A percentile compares a stretch with the other conserved stretches of the same genome.
phyloP scores from a whole-genome alignment of 1,284 basidiomycete species.

The Moesziomyces sp. region DNA sequence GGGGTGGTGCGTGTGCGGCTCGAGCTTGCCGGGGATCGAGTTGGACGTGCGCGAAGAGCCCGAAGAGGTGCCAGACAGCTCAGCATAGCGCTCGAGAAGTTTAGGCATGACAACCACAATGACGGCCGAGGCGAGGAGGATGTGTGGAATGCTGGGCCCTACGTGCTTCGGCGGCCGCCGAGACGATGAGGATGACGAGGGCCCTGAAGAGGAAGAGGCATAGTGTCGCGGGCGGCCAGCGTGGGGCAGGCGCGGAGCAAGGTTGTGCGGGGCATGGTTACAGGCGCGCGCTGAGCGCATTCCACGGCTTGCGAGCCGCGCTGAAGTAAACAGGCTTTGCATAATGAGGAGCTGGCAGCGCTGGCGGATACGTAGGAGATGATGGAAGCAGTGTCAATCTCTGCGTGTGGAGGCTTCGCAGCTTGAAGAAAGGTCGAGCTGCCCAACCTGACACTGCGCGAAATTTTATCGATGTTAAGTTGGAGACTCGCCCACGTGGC shows the following conservation, averaged over 20 bases:
- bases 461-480: not conserved
- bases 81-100: conserved; percentile 20
- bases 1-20: conserved; percentile 23
- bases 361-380: not conserved
- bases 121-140: conserved; percentile 19
- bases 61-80: conserved; percentile 7
- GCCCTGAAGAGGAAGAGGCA: not conserved
- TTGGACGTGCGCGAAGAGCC: conserved; percentile 6
- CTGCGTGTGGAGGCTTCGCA: not conserved
- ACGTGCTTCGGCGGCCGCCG: not conserved
- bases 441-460: not conserved
- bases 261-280: not conserved
- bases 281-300: not conserved
- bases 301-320: not conserved
- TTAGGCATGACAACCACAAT: conserved; percentile 15
- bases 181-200: conserved; percentile 14
- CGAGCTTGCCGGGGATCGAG: conserved; percentile 28
- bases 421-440: not conserved
- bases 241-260: not conserved
- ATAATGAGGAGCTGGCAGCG: not conserved
- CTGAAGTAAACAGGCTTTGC: not conserved
- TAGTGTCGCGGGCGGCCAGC: no score
- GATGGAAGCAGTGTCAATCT: not conserved
- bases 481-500: not conserved
- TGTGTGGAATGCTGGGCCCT: conserved; percentile 13